Evolutionary conservation across 2,329 filamentous ascomycete species (phyloP), one percentile per base, ranked within the genome.

Genomic region (Claviceps purpurea): DNA sequence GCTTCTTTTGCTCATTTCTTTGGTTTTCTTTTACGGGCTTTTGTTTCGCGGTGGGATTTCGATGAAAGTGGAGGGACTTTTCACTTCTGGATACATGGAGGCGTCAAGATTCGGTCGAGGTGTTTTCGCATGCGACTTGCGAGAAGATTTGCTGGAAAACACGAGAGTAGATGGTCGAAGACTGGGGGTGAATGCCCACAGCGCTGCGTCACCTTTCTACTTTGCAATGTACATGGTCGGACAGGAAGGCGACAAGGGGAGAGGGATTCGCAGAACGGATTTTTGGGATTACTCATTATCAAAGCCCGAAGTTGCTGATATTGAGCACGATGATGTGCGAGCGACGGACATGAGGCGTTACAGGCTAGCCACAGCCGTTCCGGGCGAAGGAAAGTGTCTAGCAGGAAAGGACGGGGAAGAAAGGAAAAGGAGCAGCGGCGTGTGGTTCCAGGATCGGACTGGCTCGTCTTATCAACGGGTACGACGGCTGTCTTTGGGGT

Each of bases 21-120:
- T 34, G 30, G 10, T 4, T 34, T 34, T 34, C 10, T 11, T 34
- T 11, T 34, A 34, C 10, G 30, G 30, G 2, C 55, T 54, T 40
- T 20, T 44, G 8, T 18, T 37, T 37, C 4, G 2, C 2, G 6
- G 7, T 5, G 16, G 34, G 24, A 6, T 16, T 24, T 38, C 40
- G 47, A 13, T 20, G 43, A 37, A 22, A 40, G 37, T 5, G 43
- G 22, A 42, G 34, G 24, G 3, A 38, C n/a, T 50, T 55, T 53
- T 55, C 54, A 54, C 56, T 54, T 54, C 55, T 47, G 30, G 40
- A 53, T 43, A 50, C 53, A 51, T 45, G 46, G 51, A 46, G 56
- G 57, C 55, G 56, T 57, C 54, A 54, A 40, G 50, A 56, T 53
- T 40, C 43, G 54, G 55, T 56, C 50, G 54, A 50, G 51, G 50